Base-by-base conservation (phyloP, 2,329 filamentous ascomycete genomes). In the Colletotrichum sidae region DNA sequence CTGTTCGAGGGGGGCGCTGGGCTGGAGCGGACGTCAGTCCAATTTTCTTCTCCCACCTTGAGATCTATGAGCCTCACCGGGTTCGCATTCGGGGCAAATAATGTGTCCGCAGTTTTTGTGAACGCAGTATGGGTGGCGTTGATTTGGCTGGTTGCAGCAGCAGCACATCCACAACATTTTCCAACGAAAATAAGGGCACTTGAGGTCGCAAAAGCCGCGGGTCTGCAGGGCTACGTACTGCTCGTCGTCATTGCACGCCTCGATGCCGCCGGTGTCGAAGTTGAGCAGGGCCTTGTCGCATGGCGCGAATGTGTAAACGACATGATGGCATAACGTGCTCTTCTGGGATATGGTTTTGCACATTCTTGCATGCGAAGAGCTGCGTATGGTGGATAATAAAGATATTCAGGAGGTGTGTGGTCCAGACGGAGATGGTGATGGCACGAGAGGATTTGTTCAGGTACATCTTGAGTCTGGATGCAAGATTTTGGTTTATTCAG, bases 121-220 rank as follows among this genome's bases (percentile, higher is more conserved):
- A n/a, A 34, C 37, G 34, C 63, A 66, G 4, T 33, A 33, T 6
- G 41, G 8, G 12, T 12, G 15, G 6, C 13, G 8, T 42, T 53
- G 37, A 10, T 62, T 66, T 6, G 59, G 52, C 3, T 12, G 3
- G 0, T 38, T 5, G 25, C 63, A 66, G 37, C 35, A 8, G 13
- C 60, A 55, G 33, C 63, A 66, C 5, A 8, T 8, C 63, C 63
- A 66, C 3, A 46, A 33, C 44, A 6, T 52, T 3, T 51, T 11
- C 34, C 12, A 44, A 7, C 10, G 8, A 8, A n/a, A 11, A 38
- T 66, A 63, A 7, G 42, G 8, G 35, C 63, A 66, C 4, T 2
- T 7, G 1, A 2, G 1, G 1, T 11, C 4, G 37, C 52, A 56
- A 38, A 37, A 57, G 15, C 9, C 2, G 7, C 8, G 7, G 2